A percentile compares a stretch with the other conserved stretches of the same genome.
phyloP scores from a whole-genome alignment of 2,329 filamentous ascomycete species.

The Colletotrichum tofieldiae region DNA sequence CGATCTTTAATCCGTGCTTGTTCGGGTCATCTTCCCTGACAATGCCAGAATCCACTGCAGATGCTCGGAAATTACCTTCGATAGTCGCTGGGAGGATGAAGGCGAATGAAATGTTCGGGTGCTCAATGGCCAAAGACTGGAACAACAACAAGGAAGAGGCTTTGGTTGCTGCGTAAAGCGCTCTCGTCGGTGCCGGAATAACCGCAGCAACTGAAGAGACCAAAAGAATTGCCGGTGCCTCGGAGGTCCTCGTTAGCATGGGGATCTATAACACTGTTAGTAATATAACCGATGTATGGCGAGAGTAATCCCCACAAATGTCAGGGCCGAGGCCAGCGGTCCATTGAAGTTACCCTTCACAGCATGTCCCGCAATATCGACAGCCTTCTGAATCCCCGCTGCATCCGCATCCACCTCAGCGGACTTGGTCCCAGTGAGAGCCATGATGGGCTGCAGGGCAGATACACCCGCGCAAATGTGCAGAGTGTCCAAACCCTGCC shows the following conservation, averaged over 20 bases:
- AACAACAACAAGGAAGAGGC: slow-evolving; percentile 30
- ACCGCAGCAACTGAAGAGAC: slow-evolving; percentile 35
- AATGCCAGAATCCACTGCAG: slow-evolving; percentile 26
- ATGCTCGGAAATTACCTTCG: slow-evolving; percentile 37
- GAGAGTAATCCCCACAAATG: slow-evolving; percentile 11
- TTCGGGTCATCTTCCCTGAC: slow-evolving; percentile 34
- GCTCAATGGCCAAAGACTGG: slow-evolving; percentile 31
- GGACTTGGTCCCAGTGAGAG: slow-evolving; percentile 23
- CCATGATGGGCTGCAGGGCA: slow-evolving; percentile 34
- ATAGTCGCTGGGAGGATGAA: slow-evolving; percentile 34
- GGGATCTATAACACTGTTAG: slow-evolving; percentile 30
- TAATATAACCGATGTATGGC: background rate
- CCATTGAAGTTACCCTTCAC: slow-evolving; percentile 34
- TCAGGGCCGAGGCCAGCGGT: slow-evolving; percentile 21
- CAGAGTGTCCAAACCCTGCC: slow-evolving; percentile 25
- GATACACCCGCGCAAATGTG: slow-evolving; percentile 32
- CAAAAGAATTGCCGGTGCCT: slow-evolving; percentile 19
- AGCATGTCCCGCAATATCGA: slow-evolving; percentile 29
- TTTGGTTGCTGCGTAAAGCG: slow-evolving; percentile 33
- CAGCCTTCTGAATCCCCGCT: slow-evolving; percentile 19
- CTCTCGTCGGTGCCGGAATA: slow-evolving; percentile 31
- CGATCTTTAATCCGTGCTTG: slow-evolving; percentile 28
- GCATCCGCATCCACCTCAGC: slow-evolving; percentile 10
- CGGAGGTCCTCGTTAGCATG: slow-evolving; percentile 33
- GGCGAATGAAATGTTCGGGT: slow-evolving; percentile 29